phyloP scores from a whole-genome alignment of 163 green algal species.

The Scenedesmus sp. region DNA sequence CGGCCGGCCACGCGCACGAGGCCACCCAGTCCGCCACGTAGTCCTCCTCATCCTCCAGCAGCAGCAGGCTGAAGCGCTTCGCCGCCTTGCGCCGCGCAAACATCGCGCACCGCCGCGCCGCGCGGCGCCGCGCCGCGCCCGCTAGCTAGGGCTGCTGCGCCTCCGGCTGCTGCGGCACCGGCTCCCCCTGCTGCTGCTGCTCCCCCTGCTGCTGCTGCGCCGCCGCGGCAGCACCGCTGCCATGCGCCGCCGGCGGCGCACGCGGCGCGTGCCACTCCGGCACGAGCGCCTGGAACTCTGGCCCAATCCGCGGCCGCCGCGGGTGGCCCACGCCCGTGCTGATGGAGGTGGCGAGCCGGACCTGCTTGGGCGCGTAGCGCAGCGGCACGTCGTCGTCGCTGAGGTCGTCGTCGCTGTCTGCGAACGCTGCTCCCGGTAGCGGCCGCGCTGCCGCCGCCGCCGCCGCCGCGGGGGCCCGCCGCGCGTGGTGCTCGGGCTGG shows the following conservation, averaged over 20 bases:
- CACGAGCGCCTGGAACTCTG: conserved; percentile 56
- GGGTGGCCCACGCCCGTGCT: conserved; percentile 47
- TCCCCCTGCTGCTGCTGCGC: too few species aligned
- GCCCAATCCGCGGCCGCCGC: conserved; percentile 52
- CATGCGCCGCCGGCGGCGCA: too few species aligned
- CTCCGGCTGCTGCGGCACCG: conserved; percentile 4
- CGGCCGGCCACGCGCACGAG: conserved; percentile 50
- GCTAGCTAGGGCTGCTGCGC: conserved; percentile 5
- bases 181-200: conserved; percentile 5
- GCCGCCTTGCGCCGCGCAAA: conserved; percentile 47
- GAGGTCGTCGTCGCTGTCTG: too few species aligned
- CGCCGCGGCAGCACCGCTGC: too few species aligned
- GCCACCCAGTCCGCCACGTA: conserved; percentile 87
- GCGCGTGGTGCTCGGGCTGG: neutral
- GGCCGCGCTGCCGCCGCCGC: neutral
- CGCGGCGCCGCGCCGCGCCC: neutral
- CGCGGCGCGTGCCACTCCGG: conserved; percentile 31
- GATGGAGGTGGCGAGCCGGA: conserved; percentile 30
- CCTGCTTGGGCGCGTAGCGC: conserved; percentile 24
- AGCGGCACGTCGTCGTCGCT: too few species aligned
- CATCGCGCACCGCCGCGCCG: conserved; percentile 31
- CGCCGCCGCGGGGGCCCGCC: neutral
- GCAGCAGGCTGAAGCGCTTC: conserved; percentile 86
- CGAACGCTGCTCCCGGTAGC: neutral
- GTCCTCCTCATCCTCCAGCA: conserved; percentile 92